Evolutionary conservation across 306 rosid species (phyloP).

Genomic region (Corylus americana): DNA sequence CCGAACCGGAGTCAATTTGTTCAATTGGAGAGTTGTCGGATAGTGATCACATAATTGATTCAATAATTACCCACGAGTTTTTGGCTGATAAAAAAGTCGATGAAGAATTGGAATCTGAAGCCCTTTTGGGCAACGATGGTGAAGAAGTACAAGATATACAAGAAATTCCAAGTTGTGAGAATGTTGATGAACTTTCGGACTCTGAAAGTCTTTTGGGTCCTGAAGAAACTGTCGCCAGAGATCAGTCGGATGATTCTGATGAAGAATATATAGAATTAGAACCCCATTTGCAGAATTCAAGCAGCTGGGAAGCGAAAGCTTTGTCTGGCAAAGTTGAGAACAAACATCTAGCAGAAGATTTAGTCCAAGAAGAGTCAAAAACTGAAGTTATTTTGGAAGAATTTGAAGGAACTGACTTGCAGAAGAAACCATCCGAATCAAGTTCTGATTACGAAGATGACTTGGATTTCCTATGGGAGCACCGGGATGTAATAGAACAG

Average conservation of each 20-base stretch:
- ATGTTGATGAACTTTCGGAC: background rate
- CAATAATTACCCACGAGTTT: constrained; percentile 36
- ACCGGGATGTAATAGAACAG: constrained; percentile 72
- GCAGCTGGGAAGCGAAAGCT: constrained; percentile 4
- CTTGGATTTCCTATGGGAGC: constrained; percentile 55
- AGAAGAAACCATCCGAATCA: constrained; percentile 21
- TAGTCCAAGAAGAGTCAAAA: constrained; percentile 27
- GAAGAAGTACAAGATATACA: constrained; percentile 13
- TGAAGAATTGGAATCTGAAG: constrained; percentile 34
- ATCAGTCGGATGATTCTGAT: constrained; percentile 15
- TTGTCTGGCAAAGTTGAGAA: constrained; percentile 12
- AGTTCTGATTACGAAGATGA: constrained; percentile 38
- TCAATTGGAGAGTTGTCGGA: constrained; percentile 36
- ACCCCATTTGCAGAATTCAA: constrained; percentile 29
- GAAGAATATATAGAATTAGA: constrained; percentile 51
- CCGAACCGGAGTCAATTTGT: constrained; percentile 43
- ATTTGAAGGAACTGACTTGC: constrained; percentile 31
- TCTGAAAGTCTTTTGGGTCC: background rate
- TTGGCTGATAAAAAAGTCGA: constrained; percentile 25
- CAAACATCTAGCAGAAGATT: constrained; percentile 14
- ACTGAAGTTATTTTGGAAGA: constrained; percentile 6
- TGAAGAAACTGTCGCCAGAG: background rate
- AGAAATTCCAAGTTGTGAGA: background rate
- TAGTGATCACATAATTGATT: constrained; percentile 26
- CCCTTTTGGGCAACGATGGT: constrained; percentile 20